Conservation (phyloP, 768 basidiomycete species). For the Pilatotrama ljubarskyi region DNA sequence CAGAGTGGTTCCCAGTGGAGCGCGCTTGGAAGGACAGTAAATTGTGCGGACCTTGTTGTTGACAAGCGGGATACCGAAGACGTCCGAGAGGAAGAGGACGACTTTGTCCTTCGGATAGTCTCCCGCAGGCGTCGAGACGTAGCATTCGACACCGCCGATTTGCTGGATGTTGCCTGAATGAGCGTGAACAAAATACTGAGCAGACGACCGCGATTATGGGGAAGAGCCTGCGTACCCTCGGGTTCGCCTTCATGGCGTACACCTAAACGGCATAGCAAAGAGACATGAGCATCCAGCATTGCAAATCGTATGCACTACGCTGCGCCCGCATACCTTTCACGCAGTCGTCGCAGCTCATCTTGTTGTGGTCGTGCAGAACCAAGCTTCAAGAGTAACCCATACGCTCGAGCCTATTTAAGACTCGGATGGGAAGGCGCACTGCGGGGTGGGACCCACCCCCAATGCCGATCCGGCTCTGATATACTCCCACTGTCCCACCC, state of each 20-base stretch:
- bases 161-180: slow-evolving; percentile 36
- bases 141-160: slow-evolving; percentile 42
- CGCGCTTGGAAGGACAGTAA: neutral
- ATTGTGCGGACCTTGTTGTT: slow-evolving; percentile 32
- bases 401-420: too few relatives aligned
- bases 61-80: slow-evolving; percentile 30
- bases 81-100: slow-evolving; percentile 41
- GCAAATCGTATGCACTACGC: neutral
- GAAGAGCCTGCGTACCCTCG: slow-evolving; percentile 11
- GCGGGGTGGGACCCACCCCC: too few relatives aligned
- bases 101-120: slow-evolving; percentile 38
- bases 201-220: neutral
- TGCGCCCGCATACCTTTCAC: too few relatives aligned
- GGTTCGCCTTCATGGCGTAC: slow-evolving; percentile 26
- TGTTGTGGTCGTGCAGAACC: neutral
- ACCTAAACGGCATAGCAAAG: neutral
- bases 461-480: too few relatives aligned
- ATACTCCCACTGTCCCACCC: too few relatives aligned
- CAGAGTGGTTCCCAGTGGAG: too few relatives aligned
- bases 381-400: too few relatives aligned
- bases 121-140: slow-evolving; percentile 40
- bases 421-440: too few relatives aligned
- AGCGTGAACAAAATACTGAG: neutral
- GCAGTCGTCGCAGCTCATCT: too few relatives aligned
- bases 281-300: neutral